Evolutionary conservation across 2,329 filamentous ascomycete genomes (phyloP).

Genomic region (Epicoccum sorghinum): DNA sequence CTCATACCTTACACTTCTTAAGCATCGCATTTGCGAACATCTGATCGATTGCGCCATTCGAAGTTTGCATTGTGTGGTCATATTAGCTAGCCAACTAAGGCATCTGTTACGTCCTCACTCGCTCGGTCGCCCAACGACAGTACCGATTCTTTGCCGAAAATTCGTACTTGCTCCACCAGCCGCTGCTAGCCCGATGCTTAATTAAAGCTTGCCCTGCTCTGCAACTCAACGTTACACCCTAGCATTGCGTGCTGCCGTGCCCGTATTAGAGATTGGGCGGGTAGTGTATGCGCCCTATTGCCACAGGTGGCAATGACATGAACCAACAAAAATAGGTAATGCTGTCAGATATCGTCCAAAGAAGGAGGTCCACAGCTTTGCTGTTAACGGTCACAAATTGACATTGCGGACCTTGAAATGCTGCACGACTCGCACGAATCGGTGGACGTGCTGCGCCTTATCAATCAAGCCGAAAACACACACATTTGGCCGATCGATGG

Average conservation of each 20-base stretch:
- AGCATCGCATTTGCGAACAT: background rate
- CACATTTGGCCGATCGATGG: background rate
- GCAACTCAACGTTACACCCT: background rate
- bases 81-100: constrained; percentile 2
- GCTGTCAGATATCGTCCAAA: background rate
- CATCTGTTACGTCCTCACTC: constrained; percentile 14
- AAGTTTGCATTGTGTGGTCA: constrained; percentile 13
- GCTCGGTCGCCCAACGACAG: constrained; percentile 3
- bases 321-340: background rate
- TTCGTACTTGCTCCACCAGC: constrained; percentile 4
- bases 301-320: background rate
- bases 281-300: background rate
- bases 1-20: constrained; percentile 3
- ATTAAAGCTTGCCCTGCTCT: constrained; percentile 6
- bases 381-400: background rate
- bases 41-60: constrained; percentile 15
- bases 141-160: constrained; percentile 1
- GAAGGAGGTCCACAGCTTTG: background rate
- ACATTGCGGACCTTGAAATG: background rate
- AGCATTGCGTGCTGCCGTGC: background rate
- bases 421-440: background rate
- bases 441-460: background rate
- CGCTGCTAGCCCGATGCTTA: constrained; percentile 11
- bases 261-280: too few relatives aligned
- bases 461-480: background rate